These are phyloP conservation scores for Blepharisma undulans DNA, from an alignment of 169 alveolate species.

Conservation along the genomic window DNA sequence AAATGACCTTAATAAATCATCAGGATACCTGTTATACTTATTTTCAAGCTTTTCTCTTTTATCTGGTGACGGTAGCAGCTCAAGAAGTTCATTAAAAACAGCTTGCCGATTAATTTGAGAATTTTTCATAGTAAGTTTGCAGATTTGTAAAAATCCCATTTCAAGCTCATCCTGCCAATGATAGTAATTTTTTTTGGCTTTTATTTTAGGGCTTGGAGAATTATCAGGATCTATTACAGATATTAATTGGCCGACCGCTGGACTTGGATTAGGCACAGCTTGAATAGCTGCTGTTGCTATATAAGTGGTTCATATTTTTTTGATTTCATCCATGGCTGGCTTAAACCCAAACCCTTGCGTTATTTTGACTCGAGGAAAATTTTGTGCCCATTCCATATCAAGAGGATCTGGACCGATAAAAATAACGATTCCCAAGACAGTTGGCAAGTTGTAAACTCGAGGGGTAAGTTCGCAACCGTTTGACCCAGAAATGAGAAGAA, in stretches of 20 bases:
- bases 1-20: not conserved
- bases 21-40: not conserved
- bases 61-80: not conserved
- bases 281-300: not conserved
- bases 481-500: not conserved
- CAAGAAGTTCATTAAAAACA: not conserved
- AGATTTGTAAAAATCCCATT: not conserved
- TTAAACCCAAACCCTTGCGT: not conserved
- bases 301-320: not conserved
- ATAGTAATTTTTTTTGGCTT: not conserved
- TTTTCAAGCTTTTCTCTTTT: not conserved
- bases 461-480: not conserved
- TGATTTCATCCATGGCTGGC: not conserved
- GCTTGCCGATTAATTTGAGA: not conserved
- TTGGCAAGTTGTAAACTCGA: not conserved
- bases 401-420: not conserved
- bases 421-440: not conserved
- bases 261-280: not conserved
- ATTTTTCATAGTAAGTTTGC: not conserved
- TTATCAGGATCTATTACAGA: not conserved
- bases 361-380: not conserved
- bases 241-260: not conserved
- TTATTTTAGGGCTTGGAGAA: not conserved
- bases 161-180: not conserved
- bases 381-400: not conserved